These are phyloP conservation scores for Apiotrichum sp. DNA, from an alignment of 1,284 basidiomycete species.

Conservation along the genomic window DNA sequence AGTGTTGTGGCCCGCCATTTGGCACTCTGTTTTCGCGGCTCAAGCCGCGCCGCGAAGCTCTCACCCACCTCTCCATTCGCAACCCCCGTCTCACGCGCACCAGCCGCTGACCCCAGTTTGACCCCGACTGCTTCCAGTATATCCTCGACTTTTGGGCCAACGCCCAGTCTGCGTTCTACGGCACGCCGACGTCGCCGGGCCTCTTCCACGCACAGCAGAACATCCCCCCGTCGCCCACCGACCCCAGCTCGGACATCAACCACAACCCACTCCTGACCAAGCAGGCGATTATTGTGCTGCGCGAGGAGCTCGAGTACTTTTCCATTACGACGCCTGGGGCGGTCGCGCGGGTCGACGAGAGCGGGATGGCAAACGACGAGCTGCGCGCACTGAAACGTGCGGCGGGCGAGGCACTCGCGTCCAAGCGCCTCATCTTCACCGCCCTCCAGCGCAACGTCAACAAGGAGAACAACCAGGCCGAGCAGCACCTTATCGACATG, in stretches of 20 bases:
- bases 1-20: too few species aligned
- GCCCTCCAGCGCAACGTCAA: constrained; percentile 97
- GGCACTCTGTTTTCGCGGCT: too few species aligned
- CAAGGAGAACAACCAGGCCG: constrained; percentile 97
- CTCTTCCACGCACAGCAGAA: constrained; percentile 73
- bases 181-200: constrained; percentile 65
- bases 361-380: constrained; percentile 67
- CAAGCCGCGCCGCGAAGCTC: too few species aligned
- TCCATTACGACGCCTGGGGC: constrained; percentile 58
- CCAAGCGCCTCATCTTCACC: constrained; percentile 90
- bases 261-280: constrained; percentile 91
- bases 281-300: constrained; percentile 96
- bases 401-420: constrained; percentile 81
- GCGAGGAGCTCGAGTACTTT: constrained; percentile 98
- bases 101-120: constrained; percentile 59
- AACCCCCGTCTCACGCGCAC: neutral
- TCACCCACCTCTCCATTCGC: neutral
- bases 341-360: constrained; percentile 57
- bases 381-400: constrained; percentile 71
- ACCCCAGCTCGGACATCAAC: constrained; percentile 33
- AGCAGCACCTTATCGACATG: constrained; percentile 99
- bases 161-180: constrained; percentile 88
- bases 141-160: constrained; percentile 85
- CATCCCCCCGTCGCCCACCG: constrained; percentile 53
- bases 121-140: constrained; percentile 91